Evolutionary conservation across 176 grass and related monocot species (phyloP).

Genomic region (barley (Hordeum vulgare)): MorexV3_pseudomolecules_assembly NC_058518.1:434739713-434740212

Average conservation of each 20-base stretch:
- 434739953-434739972: neutral
- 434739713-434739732: constrained; percentile 48
- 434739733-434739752: constrained; percentile 65
- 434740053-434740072: neutral
- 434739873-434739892: neutral
- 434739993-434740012: neutral
- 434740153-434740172: neutral
- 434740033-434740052: neutral
- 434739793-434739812: constrained; percentile 53
- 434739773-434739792: constrained; percentile 85
- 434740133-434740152: neutral
- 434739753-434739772: constrained; percentile 76
- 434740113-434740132: neutral
- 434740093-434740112: neutral
- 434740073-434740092: neutral
- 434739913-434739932: neutral
- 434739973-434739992: neutral
- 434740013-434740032: neutral
- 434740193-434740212: neutral
- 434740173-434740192: neutral
- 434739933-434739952: neutral
- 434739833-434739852: neutral
- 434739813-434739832: constrained; percentile 7
- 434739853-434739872: neutral
- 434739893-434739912: neutral